Evolutionary conservation across 192 early-diverging fungal species (phyloP).

Genomic region (Coemansia pectinata): DNA sequence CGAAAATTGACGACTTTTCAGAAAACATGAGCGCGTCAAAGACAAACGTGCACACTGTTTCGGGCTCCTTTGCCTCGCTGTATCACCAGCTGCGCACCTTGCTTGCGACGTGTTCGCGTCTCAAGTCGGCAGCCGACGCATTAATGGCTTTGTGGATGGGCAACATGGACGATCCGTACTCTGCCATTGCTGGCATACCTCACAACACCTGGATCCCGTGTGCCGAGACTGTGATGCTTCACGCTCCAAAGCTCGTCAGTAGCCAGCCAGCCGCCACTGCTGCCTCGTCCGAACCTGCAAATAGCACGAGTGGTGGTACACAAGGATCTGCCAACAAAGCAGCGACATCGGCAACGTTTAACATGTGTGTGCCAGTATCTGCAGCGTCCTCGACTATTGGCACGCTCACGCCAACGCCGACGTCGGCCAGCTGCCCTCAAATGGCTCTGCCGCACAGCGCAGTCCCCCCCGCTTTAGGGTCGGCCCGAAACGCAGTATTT

Average conservation of each 20-base stretch:
- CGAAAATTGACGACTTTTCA: conserved; percentile 47
- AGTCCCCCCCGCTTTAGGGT: conserved; percentile 15
- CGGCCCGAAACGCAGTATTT: conserved; percentile 33
- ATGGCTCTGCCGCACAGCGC: not conserved
- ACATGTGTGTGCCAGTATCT: conserved; percentile 25
- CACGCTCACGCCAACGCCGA: conserved; percentile 50
- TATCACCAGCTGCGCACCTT: conserved; percentile 50
- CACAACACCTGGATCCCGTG: conserved; percentile 46
- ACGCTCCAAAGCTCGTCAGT: conserved; percentile 15
- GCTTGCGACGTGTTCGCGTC: conserved; percentile 48
- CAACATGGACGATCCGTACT: conserved; percentile 53
- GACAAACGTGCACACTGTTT: conserved; percentile 39
- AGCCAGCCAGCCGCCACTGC: not conserved
- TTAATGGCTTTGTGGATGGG: conserved; percentile 53
- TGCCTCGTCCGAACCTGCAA: not conserved
- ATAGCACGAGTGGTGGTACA: not conserved
- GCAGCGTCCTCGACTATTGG: conserved; percentile 39
- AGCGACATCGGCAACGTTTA: conserved; percentile 6
- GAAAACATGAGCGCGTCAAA: conserved; percentile 38
- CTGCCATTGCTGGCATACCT: conserved; percentile 29
- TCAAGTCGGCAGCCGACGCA: conserved; percentile 46
- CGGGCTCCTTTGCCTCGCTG: conserved; percentile 36
- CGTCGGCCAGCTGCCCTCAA: conserved; percentile 18
- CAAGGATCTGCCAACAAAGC: not conserved
- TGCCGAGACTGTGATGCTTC: conserved; percentile 27